Evolutionary conservation across 2,329 filamentous ascomycete species (phyloP).

Genomic region (Claviceps capensis): DNA sequence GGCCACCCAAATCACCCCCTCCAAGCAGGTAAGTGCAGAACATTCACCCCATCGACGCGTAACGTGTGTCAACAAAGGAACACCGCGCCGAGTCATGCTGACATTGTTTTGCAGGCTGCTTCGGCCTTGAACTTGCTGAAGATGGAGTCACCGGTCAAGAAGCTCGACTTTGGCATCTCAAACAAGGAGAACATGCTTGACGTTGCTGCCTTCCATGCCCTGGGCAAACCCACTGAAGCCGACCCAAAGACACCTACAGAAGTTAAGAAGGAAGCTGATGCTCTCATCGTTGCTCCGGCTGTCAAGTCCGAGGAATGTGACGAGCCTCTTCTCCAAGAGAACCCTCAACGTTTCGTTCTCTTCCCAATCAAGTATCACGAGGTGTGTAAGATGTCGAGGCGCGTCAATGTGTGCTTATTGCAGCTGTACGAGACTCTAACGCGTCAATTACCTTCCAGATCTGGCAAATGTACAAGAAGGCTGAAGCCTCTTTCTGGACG

Average conservation of each 20-base stretch:
- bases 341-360: slow-evolving; percentile 88
- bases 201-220: slow-evolving; percentile 33
- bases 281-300: slow-evolving; percentile 29
- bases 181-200: slow-evolving; percentile 72
- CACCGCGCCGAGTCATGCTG: slow-evolving; percentile 13
- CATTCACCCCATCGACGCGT: neutral
- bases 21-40: slow-evolving; percentile 38
- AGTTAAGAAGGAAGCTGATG: slow-evolving; percentile 20
- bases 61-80: neutral
- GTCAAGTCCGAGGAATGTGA: slow-evolving; percentile 59
- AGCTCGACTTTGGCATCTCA: slow-evolving; percentile 59
- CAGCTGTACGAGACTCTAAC: neutral
- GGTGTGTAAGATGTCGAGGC: slow-evolving; percentile 56
- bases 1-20: slow-evolving; percentile 56
- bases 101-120: slow-evolving; percentile 50
- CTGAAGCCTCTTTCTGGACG: slow-evolving; percentile 98
- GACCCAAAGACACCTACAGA: slow-evolving; percentile 45
- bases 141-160: slow-evolving; percentile 88
- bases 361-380: slow-evolving; percentile 99
- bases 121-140: slow-evolving; percentile 77
- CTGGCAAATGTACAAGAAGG: slow-evolving; percentile 99
- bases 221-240: slow-evolving; percentile 42
- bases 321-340: slow-evolving; percentile 90
- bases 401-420: slow-evolving; percentile 47
- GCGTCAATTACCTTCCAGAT: slow-evolving; percentile 44